A percentile compares a stretch with the other conserved stretches of the same genome.
These are phyloP conservation scores for Discostella pseudostelligera DNA, from an alignment of 108 stramenopile species.

Conservation along the genomic window DNA sequence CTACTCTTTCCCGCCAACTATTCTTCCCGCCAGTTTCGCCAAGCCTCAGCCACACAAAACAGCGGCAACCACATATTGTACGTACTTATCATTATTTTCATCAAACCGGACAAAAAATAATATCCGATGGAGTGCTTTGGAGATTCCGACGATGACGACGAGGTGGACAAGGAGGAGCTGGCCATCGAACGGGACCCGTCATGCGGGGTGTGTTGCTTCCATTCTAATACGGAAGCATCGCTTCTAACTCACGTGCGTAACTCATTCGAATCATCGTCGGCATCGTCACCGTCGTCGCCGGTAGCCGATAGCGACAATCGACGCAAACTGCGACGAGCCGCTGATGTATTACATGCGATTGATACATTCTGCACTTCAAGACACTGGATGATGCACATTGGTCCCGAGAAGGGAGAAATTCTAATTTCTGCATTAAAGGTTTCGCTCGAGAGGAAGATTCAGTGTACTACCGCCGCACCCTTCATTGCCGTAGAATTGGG, in stretches of 20 bases:
- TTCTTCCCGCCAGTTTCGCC: no score
- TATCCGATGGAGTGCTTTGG: slow-evolving; percentile 12
- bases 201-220: slow-evolving; percentile 26
- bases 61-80: no score
- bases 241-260: slow-evolving; percentile 26
- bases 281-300: neutral
- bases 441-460: slow-evolving; percentile 10
- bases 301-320: neutral
- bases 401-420: slow-evolving; percentile 71
- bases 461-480: slow-evolving; percentile 9
- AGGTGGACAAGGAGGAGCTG: neutral
- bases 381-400: slow-evolving; percentile 95
- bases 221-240: slow-evolving; percentile 25
- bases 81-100: no score
- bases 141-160: slow-evolving; percentile 4
- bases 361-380: slow-evolving; percentile 72
- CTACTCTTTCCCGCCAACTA: no score
- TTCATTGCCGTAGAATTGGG: slow-evolving; percentile 76
- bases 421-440: slow-evolving; percentile 36
- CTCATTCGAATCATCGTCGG: slow-evolving; percentile 2
- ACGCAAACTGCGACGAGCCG: neutral
- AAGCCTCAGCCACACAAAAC: no score
- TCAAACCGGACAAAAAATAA: no score
- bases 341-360: slow-evolving; percentile 49
- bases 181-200: slow-evolving; percentile 18